Evolutionary conservation across 805 yeast species (phyloP).

Genomic region (Blastobotrys parvus): DNA sequence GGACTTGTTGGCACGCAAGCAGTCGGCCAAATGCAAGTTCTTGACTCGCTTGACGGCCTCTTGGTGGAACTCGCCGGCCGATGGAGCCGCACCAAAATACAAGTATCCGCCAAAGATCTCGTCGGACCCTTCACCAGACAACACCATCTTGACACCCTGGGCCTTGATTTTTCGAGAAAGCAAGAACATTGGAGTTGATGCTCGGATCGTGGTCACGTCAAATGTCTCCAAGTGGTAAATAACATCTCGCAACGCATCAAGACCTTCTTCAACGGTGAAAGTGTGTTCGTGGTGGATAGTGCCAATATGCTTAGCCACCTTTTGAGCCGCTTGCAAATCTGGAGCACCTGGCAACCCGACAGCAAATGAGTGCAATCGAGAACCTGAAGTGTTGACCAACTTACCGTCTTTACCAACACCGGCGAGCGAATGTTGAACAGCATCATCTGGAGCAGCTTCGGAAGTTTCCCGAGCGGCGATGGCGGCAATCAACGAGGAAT

Average conservation of each 20-base stretch:
- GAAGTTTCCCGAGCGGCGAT: conserved; percentile 95
- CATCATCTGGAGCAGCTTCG: conserved; percentile 62
- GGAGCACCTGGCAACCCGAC: conserved; percentile 97
- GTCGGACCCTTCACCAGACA: conserved; percentile 98
- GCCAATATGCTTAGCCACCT: conserved; percentile 93
- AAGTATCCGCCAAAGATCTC: conserved; percentile 98
- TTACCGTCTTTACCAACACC: conserved; percentile 90
- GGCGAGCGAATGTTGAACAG: conserved; percentile 59
- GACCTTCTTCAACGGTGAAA: conserved; percentile 93
- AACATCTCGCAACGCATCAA: conserved; percentile 91
- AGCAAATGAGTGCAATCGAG: conserved; percentile 90
- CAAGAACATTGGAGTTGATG: conserved; percentile 98
- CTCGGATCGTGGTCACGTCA: conserved; percentile 98
- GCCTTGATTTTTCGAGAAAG: conserved; percentile 96
- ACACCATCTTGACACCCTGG: conserved; percentile 98
- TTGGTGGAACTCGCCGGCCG: conserved; percentile 84
- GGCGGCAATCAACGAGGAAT: conserved; percentile 91
- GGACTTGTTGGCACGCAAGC: conserved; percentile 97
- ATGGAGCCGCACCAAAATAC: conserved; percentile 95
- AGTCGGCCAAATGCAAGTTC: conserved; percentile 95
- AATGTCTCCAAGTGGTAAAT: conserved; percentile 94
- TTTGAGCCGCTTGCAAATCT: conserved; percentile 90
- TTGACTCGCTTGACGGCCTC: conserved; percentile 95
- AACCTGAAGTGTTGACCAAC: conserved; percentile 50
- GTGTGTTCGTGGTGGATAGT: conserved; percentile 97